Percentiles rank a stretch among this genome's conserved stretches.
phyloP scores from a whole-genome alignment of 768 basidiomycete genomes.

The Amanita rubescens region DNA sequence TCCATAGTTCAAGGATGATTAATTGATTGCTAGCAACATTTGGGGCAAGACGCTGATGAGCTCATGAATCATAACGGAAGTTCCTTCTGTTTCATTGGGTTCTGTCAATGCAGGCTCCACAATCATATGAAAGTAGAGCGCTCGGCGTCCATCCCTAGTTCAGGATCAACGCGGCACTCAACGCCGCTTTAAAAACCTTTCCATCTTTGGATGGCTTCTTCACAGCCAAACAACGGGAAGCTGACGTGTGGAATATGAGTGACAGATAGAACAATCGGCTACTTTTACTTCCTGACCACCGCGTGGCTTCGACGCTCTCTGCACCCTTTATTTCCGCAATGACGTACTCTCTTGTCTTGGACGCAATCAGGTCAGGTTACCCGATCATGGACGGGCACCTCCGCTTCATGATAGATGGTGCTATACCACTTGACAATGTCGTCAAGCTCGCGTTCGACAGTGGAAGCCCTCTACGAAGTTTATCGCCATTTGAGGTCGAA shows the following conservation, averaged over 20 bases:
- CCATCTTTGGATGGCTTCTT: conserved; percentile 6
- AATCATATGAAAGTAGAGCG: too few species aligned
- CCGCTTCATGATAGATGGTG: background rate
- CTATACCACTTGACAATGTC: conserved; percentile 10
- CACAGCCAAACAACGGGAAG: conserved; percentile 7
- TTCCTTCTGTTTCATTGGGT: too few species aligned
- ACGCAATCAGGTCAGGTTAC: conserved; percentile 10
- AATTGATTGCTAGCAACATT: too few species aligned
- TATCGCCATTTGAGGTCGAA: conserved; percentile 13
- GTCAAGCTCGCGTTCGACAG: conserved; percentile 13
- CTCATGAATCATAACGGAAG: too few species aligned
- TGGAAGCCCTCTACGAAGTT: conserved; percentile 11
- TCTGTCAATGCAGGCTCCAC: too few species aligned
- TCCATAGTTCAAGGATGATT: too few species aligned
- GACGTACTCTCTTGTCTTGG: conserved; percentile 14
- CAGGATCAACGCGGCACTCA: conserved; percentile 3
- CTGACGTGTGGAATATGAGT: conserved; percentile 2
- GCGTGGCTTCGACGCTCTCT: conserved; percentile 16
- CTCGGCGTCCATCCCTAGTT: conserved; percentile 1
- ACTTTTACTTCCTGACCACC: conserved; percentile 11
- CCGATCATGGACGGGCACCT: conserved; percentile 13
- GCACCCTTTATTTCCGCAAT: conserved; percentile 12
- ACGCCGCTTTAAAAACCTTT: conserved; percentile 5
- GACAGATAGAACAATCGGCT: conserved; percentile 3
- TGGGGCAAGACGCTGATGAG: too few species aligned